Conservation (phyloP, 352 stramenopile species). For the Peronospora farinosa region DNA sequence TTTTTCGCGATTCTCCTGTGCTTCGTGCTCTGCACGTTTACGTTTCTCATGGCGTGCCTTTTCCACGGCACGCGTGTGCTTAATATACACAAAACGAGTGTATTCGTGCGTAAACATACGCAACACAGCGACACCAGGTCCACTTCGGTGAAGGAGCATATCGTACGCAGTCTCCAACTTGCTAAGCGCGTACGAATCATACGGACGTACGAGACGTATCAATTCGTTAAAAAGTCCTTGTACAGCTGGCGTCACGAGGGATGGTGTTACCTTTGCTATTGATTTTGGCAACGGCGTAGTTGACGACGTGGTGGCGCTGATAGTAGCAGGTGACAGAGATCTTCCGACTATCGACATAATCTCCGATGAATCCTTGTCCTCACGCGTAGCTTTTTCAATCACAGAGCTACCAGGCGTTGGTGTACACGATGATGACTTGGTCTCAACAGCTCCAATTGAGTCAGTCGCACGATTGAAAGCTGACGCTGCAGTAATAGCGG, state of each 20-base stretch:
- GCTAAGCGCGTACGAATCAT: conserved; percentile 61
- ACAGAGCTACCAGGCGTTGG: neutral
- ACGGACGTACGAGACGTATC: conserved; percentile 52
- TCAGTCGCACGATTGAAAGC: neutral
- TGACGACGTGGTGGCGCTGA: neutral
- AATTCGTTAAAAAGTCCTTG: conserved; percentile 57
- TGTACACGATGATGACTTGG: neutral
- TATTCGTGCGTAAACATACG: conserved; percentile 75
- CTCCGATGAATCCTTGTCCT: conserved; percentile 6
- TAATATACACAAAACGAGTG: conserved; percentile 79
- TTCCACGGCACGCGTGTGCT: conserved; percentile 69
- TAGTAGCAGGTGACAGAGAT: neutral
- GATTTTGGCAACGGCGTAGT: conserved; percentile 5
- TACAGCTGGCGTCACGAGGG: conserved; percentile 29
- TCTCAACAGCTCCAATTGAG: conserved; percentile 5
- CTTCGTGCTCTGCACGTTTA: conserved; percentile 61
- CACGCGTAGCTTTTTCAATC: neutral
- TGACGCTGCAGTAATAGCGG: neutral
- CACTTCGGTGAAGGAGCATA: conserved; percentile 52
- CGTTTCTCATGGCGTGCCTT: conserved; percentile 65
- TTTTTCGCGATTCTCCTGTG: conserved; percentile 45
- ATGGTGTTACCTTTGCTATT: conserved; percentile 6
- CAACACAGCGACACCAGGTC: conserved; percentile 58
- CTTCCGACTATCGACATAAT: conserved; percentile 8
- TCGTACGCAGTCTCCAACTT: conserved; percentile 56